Evolutionary conservation across 1,284 basidiomycete species (phyloP).

Genomic region (Prillingera fragicola): DNA sequence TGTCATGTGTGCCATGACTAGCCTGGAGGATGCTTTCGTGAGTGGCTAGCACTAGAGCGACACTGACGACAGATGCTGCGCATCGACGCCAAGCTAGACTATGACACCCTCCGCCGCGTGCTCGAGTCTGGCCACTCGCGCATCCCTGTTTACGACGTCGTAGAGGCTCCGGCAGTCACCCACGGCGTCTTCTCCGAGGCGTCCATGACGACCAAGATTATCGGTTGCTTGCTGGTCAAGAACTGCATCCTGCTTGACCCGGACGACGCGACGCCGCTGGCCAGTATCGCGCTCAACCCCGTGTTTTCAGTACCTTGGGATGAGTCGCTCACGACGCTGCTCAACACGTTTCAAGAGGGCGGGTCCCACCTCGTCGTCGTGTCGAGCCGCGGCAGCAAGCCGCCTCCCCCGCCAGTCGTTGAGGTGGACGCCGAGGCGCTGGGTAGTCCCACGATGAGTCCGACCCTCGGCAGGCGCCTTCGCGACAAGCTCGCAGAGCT

Average conservation of each 20-base stretch:
- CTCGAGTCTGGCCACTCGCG: conserved; percentile 71
- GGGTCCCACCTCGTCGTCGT: conserved; percentile 89
- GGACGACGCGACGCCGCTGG: conserved; percentile 71
- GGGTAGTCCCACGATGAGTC: conserved; percentile 52
- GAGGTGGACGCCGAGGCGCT: conserved; percentile 26
- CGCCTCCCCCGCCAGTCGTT: too few relatives aligned
- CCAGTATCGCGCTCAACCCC: conserved; percentile 73
- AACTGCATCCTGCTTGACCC: conserved; percentile 82
- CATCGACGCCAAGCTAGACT: conserved; percentile 72
- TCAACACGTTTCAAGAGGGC: conserved; percentile 87
- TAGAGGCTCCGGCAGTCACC: conserved; percentile 53
- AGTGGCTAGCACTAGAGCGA: conserved; percentile 1
- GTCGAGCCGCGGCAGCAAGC: conserved; percentile 52
- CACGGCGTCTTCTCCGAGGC: too few relatives aligned
- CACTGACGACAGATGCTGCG: conserved; percentile 64
- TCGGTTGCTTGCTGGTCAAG: conserved; percentile 76
- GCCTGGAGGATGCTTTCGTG: conserved; percentile 59
- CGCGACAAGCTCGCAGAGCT: conserved; percentile 38
- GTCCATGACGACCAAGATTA: conserved; percentile 69
- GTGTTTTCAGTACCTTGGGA: conserved; percentile 79
- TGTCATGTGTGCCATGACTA: conserved; percentile 71
- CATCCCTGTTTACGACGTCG: conserved; percentile 61
- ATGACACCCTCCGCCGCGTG: conserved; percentile 65
- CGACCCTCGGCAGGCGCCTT: too few relatives aligned
- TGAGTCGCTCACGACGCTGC: conserved; percentile 75